phyloP scores from a whole-genome alignment of 1,139 yeast genomes.

The Taphrina communis region DNA sequence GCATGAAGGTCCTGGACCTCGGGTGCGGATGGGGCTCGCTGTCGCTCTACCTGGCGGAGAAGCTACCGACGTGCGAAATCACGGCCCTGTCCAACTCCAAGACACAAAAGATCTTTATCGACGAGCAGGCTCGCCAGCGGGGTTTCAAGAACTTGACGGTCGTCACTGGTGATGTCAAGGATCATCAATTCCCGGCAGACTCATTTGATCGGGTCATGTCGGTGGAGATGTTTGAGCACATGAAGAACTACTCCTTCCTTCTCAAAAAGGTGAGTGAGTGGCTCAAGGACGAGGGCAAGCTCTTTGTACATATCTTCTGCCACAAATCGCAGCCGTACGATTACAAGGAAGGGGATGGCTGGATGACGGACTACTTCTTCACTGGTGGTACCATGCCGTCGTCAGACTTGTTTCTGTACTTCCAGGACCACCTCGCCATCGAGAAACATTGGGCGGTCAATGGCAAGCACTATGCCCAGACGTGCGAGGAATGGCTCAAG shows the following conservation, averaged over 20 bases:
- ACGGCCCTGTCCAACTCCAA: constrained; percentile 36
- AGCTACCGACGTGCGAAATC: constrained; percentile 41
- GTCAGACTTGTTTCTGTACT: constrained; percentile 38
- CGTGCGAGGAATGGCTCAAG: constrained; percentile 41
- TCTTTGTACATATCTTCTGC: constrained; percentile 41
- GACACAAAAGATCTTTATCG: constrained; percentile 40
- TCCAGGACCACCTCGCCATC: constrained; percentile 38
- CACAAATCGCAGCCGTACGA: constrained; percentile 41
- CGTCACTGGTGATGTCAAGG: constrained; percentile 41
- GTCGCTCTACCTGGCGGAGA: constrained; percentile 53
- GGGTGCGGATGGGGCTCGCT: constrained; percentile 58
- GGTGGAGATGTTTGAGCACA: constrained; percentile 42
- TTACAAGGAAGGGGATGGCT: constrained; percentile 41
- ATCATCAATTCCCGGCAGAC: constrained; percentile 26
- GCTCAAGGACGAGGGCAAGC: constrained; percentile 40
- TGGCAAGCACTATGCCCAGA: constrained; percentile 40
- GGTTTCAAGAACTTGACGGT: constrained; percentile 41
- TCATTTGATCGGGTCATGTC: constrained; percentile 41
- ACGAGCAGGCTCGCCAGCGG: constrained; percentile 34
- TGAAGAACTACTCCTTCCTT: constrained; percentile 40
- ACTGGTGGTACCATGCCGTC: constrained; percentile 42
- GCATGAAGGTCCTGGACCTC: constrained; percentile 53
- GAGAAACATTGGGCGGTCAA: constrained; percentile 41
- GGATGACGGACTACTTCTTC: constrained; percentile 42
- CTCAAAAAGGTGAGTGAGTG: constrained; percentile 35